Conservation (phyloP, 2,329 filamentous ascomycete species). For the Trichoderma simmonsii region DNA sequence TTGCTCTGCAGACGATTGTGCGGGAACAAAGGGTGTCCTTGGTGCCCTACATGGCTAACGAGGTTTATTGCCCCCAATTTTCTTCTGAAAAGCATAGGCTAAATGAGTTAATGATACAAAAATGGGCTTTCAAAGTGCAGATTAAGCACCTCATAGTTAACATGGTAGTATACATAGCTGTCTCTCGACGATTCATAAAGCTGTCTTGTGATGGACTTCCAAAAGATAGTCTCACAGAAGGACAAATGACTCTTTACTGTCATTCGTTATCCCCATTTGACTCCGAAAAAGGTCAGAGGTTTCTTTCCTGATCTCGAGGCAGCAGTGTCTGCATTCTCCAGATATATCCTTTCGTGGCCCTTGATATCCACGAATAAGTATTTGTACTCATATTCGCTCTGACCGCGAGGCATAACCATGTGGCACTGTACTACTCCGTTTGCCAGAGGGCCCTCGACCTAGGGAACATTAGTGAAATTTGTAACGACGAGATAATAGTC, state of each 20-base stretch:
- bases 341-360: conserved; percentile 63
- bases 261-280: conserved; percentile 49
- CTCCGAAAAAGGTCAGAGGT: conserved; percentile 57
- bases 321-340: conserved; percentile 57
- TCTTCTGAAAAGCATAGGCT: neutral
- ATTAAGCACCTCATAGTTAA: neutral
- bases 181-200: neutral
- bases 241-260: neutral
- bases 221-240: neutral
- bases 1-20: neutral
- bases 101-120: neutral
- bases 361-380: conserved; percentile 77
- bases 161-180: neutral
- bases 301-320: conserved; percentile 36
- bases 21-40: neutral
- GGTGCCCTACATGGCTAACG: neutral
- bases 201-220: neutral
- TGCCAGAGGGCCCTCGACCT: conserved; percentile 75
- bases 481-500: neutral
- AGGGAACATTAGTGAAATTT: conserved; percentile 16
- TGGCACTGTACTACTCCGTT: conserved; percentile 74
- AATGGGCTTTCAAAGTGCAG: neutral
- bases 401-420: conserved; percentile 65
- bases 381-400: conserved; percentile 71
- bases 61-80: neutral